These are phyloP conservation scores for Globisporangium orthogonon DNA, from an alignment of 352 stramenopile species.

Conservation along the genomic window DNA sequence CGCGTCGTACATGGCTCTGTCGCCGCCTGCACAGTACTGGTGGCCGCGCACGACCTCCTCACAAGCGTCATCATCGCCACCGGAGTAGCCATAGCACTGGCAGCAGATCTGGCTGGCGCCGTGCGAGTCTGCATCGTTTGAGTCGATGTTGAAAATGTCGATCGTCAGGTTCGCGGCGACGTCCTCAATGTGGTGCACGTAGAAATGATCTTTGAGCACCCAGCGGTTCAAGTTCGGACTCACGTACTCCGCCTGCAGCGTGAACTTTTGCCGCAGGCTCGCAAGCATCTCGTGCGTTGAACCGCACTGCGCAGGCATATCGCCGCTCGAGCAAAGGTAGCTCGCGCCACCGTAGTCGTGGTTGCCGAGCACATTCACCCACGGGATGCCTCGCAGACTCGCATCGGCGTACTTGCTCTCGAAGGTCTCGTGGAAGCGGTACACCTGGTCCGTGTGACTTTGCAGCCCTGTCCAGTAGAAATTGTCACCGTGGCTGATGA, in stretches of 20 bases:
- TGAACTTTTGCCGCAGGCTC: slow-evolving; percentile 61
- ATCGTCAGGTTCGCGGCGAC: slow-evolving; percentile 53
- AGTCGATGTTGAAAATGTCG: slow-evolving; percentile 86
- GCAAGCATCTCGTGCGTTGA: slow-evolving; percentile 34
- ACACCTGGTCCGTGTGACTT: slow-evolving; percentile 42
- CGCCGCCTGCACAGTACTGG: slow-evolving; percentile 41
- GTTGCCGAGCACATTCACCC: slow-evolving; percentile 85
- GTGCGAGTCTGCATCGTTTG: slow-evolving; percentile 64
- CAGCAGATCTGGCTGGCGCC: slow-evolving; percentile 70
- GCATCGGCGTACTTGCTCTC: slow-evolving; percentile 57
- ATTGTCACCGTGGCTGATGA: slow-evolving; percentile 54
- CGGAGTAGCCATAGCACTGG: slow-evolving; percentile 75
- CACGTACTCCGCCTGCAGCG: slow-evolving; percentile 68
- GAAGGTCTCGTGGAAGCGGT: slow-evolving; percentile 73
- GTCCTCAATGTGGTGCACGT: slow-evolving; percentile 61
- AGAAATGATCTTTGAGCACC: slow-evolving; percentile 81
- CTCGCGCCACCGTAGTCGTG: slow-evolving; percentile 80
- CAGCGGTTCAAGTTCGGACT: slow-evolving; percentile 77
- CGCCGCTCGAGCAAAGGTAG: slow-evolving; percentile 54
- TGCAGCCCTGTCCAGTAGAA: slow-evolving; percentile 70
- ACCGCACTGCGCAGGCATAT: slow-evolving; percentile 30
- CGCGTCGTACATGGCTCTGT: slow-evolving; percentile 45
- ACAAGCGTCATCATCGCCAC: slow-evolving; percentile 41
- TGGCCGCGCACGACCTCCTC: slow-evolving; percentile 46
- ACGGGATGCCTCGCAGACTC: slow-evolving; percentile 54